Conservation (phyloP, 108 stramenopile genomes). For the Fragilaria crotonensis region DNA sequence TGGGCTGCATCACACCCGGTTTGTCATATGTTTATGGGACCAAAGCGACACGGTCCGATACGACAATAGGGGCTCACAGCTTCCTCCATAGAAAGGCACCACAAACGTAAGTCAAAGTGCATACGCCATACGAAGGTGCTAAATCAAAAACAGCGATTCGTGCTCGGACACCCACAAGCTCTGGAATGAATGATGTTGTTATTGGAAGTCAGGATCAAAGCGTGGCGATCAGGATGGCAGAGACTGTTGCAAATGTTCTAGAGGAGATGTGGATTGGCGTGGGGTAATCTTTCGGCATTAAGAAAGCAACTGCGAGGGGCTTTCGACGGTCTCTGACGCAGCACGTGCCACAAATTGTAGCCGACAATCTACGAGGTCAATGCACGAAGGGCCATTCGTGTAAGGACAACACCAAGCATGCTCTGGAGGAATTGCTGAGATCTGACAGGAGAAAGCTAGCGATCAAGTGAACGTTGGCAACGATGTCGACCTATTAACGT, state of each 20-base stretch:
- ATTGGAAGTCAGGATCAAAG: slow-evolving; percentile 1
- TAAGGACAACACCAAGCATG: slow-evolving; percentile 9
- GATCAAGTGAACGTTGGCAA: no score
- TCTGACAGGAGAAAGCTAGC: no score
- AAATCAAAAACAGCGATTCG: slow-evolving; percentile 47
- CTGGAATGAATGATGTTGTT: slow-evolving; percentile 68
- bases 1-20: slow-evolving; percentile 50
- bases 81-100: slow-evolving; percentile 20
- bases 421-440: neutral
- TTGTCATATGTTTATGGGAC: slow-evolving; percentile 45
- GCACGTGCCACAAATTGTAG: slow-evolving; percentile 42
- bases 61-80: slow-evolving; percentile 23
- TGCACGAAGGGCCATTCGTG: slow-evolving; percentile 64
- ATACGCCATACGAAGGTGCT: slow-evolving; percentile 15
- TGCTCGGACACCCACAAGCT: slow-evolving; percentile 70
- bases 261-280: slow-evolving; percentile 33
- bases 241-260: slow-evolving; percentile 21
- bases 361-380: slow-evolving; percentile 51
- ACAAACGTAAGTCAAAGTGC: slow-evolving; percentile 12
- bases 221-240: neutral
- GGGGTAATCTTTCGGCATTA: slow-evolving; percentile 25
- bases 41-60: slow-evolving; percentile 7
- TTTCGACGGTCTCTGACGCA: slow-evolving; percentile 29
- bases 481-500: no score
- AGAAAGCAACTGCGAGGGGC: slow-evolving; percentile 8